These are phyloP conservation scores for Flagelloscypha sp. DNA, from an alignment of 768 basidiomycete genomes.

Conservation along the genomic window DNA sequence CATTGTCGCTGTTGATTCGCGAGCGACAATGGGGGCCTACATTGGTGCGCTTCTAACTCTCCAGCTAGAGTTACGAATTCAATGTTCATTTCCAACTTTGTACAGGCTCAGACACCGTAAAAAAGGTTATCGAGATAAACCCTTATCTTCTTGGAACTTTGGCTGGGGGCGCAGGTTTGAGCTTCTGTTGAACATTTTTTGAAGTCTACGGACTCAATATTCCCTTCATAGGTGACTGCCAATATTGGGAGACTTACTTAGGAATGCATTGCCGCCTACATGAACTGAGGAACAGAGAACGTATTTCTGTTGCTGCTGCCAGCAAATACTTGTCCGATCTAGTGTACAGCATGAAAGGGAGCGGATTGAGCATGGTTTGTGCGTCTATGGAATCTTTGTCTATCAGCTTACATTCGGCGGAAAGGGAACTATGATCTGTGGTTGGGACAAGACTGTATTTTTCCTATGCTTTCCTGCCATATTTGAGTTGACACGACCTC, in stretches of 20 bases:
- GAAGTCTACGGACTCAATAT: neutral
- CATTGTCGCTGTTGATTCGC: slow-evolving; percentile 58
- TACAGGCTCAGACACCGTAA: slow-evolving; percentile 55
- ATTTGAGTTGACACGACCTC: neutral
- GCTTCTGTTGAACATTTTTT: slow-evolving; percentile 1
- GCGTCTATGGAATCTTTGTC: too few relatives aligned
- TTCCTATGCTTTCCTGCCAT: neutral
- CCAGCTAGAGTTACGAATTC: neutral
- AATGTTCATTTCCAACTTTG: neutral
- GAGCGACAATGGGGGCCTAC: slow-evolving; percentile 59
- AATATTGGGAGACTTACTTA: slow-evolving; percentile 63
- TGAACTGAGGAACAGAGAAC: slow-evolving; percentile 53
- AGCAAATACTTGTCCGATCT: slow-evolving; percentile 58
- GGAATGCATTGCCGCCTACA: slow-evolving; percentile 61
- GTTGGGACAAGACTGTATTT: slow-evolving; percentile 58
- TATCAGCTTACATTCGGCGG: neutral
- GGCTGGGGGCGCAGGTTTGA: slow-evolving; percentile 58
- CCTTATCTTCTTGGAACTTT: slow-evolving; percentile 61
- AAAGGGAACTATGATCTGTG: slow-evolving; percentile 66
- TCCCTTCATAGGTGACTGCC: slow-evolving; percentile 34
- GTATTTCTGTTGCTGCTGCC: slow-evolving; percentile 63
- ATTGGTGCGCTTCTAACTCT: slow-evolving; percentile 34
- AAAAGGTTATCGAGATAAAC: slow-evolving; percentile 70
- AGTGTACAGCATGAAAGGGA: slow-evolving; percentile 65
- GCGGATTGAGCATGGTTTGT: slow-evolving; percentile 59